phyloP scores from a whole-genome alignment of 768 basidiomycete species.

The Amanita molliuscula region DNA sequence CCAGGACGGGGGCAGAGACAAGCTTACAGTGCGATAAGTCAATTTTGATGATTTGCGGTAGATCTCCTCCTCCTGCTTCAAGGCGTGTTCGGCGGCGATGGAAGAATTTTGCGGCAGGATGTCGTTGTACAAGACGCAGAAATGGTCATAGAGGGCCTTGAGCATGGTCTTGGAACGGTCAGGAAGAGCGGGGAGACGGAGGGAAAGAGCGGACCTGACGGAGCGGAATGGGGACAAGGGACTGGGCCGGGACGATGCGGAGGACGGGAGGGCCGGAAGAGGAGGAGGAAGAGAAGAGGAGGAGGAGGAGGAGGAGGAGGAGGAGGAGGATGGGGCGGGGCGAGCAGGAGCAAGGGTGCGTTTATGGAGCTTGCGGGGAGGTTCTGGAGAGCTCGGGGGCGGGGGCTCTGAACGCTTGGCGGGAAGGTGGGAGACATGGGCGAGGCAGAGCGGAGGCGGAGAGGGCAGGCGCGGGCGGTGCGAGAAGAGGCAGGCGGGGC shows the following conservation, averaged over 20 bases:
- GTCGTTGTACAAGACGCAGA: conserved; percentile 51
- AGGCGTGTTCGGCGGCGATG: conserved; percentile 68
- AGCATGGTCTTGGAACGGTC: conserved; percentile 48
- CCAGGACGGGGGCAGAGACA: background rate
- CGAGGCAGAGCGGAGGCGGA: conserved; percentile 27
- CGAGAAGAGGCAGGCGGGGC: conserved; percentile 52
- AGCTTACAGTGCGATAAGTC: conserved; percentile 73
- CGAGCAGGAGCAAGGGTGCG: conserved; percentile 28
- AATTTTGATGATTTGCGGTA: conserved; percentile 65
- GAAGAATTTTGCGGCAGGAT: conserved; percentile 44
- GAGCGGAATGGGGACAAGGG: conserved; percentile 62
- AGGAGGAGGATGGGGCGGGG: conserved; percentile 24
- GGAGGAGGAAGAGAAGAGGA: background rate
- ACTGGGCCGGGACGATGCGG: conserved; percentile 54
- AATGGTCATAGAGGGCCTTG: conserved; percentile 65
- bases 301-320: background rate
- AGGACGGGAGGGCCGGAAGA: conserved; percentile 59
- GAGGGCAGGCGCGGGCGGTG: conserved; percentile 34
- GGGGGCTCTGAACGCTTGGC: conserved; percentile 40
- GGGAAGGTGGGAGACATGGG: conserved; percentile 24
- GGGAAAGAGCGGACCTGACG: conserved; percentile 33
- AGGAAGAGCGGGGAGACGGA: conserved; percentile 8
- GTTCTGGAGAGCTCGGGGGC: conserved; percentile 29
- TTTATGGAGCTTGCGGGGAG: conserved; percentile 58
- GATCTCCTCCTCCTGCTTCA: conserved; percentile 73